Evolutionary conservation across 179 eudicot genomes (phyloP).

Genomic region (Nepenthes alata): DNA sequence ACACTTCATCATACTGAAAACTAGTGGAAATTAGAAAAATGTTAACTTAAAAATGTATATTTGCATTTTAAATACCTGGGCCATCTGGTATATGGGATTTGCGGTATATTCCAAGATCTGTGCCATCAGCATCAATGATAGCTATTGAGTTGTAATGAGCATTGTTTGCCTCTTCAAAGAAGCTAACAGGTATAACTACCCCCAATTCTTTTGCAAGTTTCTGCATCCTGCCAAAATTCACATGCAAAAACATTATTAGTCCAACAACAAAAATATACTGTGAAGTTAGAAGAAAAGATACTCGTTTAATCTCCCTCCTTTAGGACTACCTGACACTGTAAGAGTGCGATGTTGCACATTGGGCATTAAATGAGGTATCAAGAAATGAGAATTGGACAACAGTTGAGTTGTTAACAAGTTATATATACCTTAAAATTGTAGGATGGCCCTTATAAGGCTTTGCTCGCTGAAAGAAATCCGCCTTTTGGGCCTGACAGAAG

Average conservation of each 20-base stretch:
- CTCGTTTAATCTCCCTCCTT: not conserved
- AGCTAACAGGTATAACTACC: constrained; percentile 92
- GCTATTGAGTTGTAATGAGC: constrained; percentile 90
- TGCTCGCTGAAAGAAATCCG: constrained; percentile 76
- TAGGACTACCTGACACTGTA: not conserved
- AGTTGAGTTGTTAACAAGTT: not conserved
- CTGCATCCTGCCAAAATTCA: constrained; percentile 62
- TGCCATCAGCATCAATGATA: constrained; percentile 88
- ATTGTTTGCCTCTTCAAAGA: constrained; percentile 95
- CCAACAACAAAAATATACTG: not conserved
- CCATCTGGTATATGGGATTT: constrained; percentile 98
- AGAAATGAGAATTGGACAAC: not conserved
- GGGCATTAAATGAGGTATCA: not conserved
- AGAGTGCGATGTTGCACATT: not conserved
- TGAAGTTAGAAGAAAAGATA: not conserved
- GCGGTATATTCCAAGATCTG: constrained; percentile 88
- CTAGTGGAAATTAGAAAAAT: constrained; percentile 5
- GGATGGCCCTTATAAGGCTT: constrained; percentile 85
- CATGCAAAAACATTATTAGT: not conserved
- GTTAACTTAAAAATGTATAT: not conserved
- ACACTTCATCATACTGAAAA: not conserved
- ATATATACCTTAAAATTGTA: constrained; percentile 52
- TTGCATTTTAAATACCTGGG: constrained; percentile 43
- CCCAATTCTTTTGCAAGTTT: constrained; percentile 83
- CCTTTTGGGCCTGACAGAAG: constrained; percentile 98